Base-by-base conservation (phyloP, 225 moss, liverwort and hornwort species). In the Thuidium tamariscinum region DNA sequence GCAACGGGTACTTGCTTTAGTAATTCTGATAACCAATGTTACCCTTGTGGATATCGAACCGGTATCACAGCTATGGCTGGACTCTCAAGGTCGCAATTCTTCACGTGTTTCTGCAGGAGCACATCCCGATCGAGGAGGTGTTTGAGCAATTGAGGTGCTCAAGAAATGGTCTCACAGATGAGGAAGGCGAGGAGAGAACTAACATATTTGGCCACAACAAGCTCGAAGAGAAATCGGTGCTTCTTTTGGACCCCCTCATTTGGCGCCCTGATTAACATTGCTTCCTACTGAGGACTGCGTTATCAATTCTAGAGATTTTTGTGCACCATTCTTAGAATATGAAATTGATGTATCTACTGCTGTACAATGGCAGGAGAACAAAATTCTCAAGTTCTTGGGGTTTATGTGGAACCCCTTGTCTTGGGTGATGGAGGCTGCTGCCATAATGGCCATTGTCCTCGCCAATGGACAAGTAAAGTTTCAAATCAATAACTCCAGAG, bases 191-290 rank as follows among this genome's bases (percentile, higher is more conserved):
- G 42, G 88, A 85, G n/a, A 94, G 97, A 39, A 81, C 89, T 39
- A 65, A 84, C 17, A 92, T 96, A 27, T 97, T 97, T 73, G 96
- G 96, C 25, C 92, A 57, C 7, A 97, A 97, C 88, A 95, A 93
- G 84, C 92, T 97, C 44, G 97, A 97, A 88, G 97, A 97, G 93
- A 95, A 95, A 90, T 88, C 87, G 90, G 97, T 96, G 64, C 42
- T 27, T 79, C 2, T 59, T 80, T 49, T 54, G 54, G 42, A 82
- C 41, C 51, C 46, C 30, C 30, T 73, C 42, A 30, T 69, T 56
- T 54, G 67, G 29, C 56, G 13, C 60, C 52, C 12, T 68, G 62
- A 41, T 77, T 77, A 27, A 22, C 13, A 42, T 52, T 59, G 51
- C 39, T 79, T 36, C 30, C 14, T n/a, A 26, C 16, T 42, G 77